A percentile compares a stretch with the other conserved stretches of the same genome.
phyloP scores from a whole-genome alignment of 2,329 filamentous ascomycete genomes.

The Aspergillus sp. region DNA sequence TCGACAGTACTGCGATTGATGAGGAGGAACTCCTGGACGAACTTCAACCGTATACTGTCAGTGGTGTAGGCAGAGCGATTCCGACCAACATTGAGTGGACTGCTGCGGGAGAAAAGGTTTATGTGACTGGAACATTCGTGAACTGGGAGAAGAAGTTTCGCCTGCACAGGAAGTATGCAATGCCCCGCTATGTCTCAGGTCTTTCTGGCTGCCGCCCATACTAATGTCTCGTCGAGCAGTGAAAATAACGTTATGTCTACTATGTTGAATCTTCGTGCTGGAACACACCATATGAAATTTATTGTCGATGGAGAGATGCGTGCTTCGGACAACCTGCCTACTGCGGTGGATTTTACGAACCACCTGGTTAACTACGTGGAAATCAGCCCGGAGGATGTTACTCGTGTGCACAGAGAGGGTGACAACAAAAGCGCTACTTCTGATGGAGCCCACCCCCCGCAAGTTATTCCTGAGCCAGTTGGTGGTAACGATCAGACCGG shows the following conservation, averaged over 20 bases:
- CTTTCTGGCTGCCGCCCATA: slow-evolving; percentile 3
- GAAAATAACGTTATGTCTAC: slow-evolving; percentile 61
- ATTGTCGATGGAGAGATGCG: slow-evolving; percentile 91
- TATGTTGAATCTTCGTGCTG: slow-evolving; percentile 77
- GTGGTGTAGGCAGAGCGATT: slow-evolving; percentile 72
- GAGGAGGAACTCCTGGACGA: slow-evolving; percentile 78
- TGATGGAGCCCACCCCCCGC: slow-evolving; percentile 39
- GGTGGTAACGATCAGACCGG: slow-evolving; percentile 24
- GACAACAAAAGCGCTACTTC: slow-evolving; percentile 25
- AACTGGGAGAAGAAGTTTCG: slow-evolving; percentile 95
- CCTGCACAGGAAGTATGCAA: slow-evolving; percentile 74
- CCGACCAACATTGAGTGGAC: slow-evolving; percentile 84
- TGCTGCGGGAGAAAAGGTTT: slow-evolving; percentile 78
- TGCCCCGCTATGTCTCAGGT: slow-evolving; percentile 6
- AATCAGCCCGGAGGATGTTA: slow-evolving; percentile 70
- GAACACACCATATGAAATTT: slow-evolving; percentile 95
- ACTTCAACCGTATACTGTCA: slow-evolving; percentile 58
- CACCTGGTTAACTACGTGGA: slow-evolving; percentile 98
- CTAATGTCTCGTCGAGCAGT: slow-evolving; percentile 19
- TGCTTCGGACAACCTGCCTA: slow-evolving; percentile 80
- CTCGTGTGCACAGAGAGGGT: slow-evolving; percentile 29
- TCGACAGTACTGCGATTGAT: slow-evolving; percentile 52
- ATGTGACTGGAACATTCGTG: slow-evolving; percentile 95
- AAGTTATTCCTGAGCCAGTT: slow-evolving; percentile 36
- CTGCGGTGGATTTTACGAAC: slow-evolving; percentile 95